A percentile compares a stretch with the other conserved stretches of the same genome.
phyloP scores from a whole-genome alignment of 306 rosid genomes.

The Amphicarpaea edgeworthii region DNA sequence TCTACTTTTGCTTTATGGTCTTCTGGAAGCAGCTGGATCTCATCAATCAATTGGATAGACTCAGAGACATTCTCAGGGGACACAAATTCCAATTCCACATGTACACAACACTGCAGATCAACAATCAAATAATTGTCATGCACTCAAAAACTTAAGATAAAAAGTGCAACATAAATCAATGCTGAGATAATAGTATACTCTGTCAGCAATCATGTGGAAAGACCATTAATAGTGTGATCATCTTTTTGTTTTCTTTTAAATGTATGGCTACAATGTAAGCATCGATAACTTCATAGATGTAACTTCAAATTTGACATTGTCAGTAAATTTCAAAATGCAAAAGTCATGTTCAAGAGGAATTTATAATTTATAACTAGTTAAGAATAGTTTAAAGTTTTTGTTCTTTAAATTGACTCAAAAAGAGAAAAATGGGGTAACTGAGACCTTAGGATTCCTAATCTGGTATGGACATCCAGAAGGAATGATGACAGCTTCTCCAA shows the following conservation, averaged over 20 bases:
- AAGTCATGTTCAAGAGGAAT: conserved; percentile 8
- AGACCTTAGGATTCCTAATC: conserved; percentile 88
- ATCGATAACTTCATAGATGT: background rate
- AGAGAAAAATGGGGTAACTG: conserved; percentile 17
- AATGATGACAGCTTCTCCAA: conserved; percentile 96
- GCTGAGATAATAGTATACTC: background rate
- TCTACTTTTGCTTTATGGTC: conserved; percentile 78
- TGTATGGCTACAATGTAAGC: background rate
- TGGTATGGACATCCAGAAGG: conserved; percentile 99
- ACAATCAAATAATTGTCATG: conserved; percentile 40
- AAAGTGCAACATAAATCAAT: conserved; percentile 2
- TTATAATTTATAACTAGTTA: background rate
- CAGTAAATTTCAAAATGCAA: conserved; percentile 26
- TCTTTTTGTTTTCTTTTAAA: background rate
- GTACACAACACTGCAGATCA: conserved; percentile 80
- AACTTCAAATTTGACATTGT: conserved; percentile 12
- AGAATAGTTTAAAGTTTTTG: conserved; percentile 1
- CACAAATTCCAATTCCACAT: conserved; percentile 85
- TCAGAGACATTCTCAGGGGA: conserved; percentile 86
- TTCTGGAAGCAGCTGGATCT: conserved; percentile 76
- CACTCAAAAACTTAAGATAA: conserved; percentile 13
- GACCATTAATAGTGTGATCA: background rate
- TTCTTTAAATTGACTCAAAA: conserved; percentile 10
- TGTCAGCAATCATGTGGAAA: background rate
- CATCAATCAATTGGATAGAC: conserved; percentile 77